These are phyloP conservation scores for Chaetoceros muelleri DNA, from an alignment of 108 stramenopile genomes.

Conservation along the genomic window DNA sequence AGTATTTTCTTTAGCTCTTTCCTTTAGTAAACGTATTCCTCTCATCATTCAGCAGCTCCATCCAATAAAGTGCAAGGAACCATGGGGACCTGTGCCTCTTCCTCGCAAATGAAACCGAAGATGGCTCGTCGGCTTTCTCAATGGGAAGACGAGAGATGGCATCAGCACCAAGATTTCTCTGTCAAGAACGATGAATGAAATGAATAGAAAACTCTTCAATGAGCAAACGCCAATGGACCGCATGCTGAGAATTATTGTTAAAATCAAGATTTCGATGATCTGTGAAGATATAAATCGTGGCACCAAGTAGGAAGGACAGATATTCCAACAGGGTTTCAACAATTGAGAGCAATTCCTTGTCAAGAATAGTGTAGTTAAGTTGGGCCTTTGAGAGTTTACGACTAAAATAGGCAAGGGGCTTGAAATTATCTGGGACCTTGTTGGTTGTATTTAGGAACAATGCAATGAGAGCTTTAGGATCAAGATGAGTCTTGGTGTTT, in stretches of 20 bases:
- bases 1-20: no score
- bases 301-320: slow-evolving; percentile 21
- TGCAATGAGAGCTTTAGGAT: no score
- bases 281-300: slow-evolving; percentile 16
- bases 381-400: slow-evolving; percentile 26
- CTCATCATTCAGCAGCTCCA: no score
- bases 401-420: slow-evolving; percentile 29
- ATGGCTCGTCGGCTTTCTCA: no score
- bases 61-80: no score
- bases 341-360: slow-evolving; percentile 30
- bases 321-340: slow-evolving; percentile 28
- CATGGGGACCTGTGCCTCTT: no score
- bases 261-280: slow-evolving; percentile 34
- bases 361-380: slow-evolving; percentile 18
- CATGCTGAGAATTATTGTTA: slow-evolving; percentile 11
- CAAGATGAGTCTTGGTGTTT: no score
- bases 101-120: no score
- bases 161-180: slow-evolving; percentile 30
- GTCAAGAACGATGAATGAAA: slow-evolving; percentile 20
- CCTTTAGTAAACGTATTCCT: no score
- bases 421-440: no score
- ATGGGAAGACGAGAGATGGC: slow-evolving; percentile 24
- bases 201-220: slow-evolving; percentile 28
- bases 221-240: slow-evolving; percentile 30
- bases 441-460: no score